Conservation (phyloP, 1,284 basidiomycete genomes). For the Sporisorium iseilematis-ciliati region DNA sequence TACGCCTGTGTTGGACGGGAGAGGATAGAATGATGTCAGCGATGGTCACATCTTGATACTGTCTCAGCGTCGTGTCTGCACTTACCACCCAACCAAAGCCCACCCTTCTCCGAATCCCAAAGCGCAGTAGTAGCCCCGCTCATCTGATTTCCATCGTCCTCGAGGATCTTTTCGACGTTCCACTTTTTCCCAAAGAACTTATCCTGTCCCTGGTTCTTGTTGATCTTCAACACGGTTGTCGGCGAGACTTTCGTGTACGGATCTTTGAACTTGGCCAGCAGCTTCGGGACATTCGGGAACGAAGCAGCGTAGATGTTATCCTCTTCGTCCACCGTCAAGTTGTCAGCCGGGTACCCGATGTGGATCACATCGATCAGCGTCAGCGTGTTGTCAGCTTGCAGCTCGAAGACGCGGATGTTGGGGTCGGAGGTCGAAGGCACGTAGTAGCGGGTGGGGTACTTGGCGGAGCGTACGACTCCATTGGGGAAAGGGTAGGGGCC, state of each 20-base stretch:
- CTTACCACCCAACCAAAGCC: slow-evolving; percentile 39
- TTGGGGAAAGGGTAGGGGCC: slow-evolving; percentile 50
- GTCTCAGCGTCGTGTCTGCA: background rate
- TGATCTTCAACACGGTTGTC: slow-evolving; percentile 49
- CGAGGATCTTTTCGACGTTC: slow-evolving; percentile 55
- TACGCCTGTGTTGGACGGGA: slow-evolving; percentile 15
- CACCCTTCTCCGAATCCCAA: slow-evolving; percentile 29
- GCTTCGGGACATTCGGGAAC: slow-evolving; percentile 47
- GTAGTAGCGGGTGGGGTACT: slow-evolving; percentile 42
- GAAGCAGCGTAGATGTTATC: slow-evolving; percentile 50
- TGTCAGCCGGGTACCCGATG: slow-evolving; percentile 55
- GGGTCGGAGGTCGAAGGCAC: slow-evolving; percentile 41
- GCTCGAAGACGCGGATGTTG: slow-evolving; percentile 47
- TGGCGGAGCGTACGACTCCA: slow-evolving; percentile 37
- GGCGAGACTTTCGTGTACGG: slow-evolving; percentile 36
- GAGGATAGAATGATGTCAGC: background rate
- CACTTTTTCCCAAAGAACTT: slow-evolving; percentile 61
- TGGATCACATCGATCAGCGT: slow-evolving; percentile 51
- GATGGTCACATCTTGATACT: background rate
- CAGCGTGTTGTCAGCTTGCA: slow-evolving; percentile 52
- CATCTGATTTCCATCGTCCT: slow-evolving; percentile 49
- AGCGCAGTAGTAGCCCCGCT: slow-evolving; percentile 41
- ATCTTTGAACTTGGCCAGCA: slow-evolving; percentile 46
- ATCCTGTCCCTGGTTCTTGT: slow-evolving; percentile 46
- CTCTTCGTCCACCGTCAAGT: slow-evolving; percentile 51